These are phyloP conservation scores for Simmondsia chinensis DNA, from an alignment of 148 eudicot species.

Conservation along the genomic window DNA sequence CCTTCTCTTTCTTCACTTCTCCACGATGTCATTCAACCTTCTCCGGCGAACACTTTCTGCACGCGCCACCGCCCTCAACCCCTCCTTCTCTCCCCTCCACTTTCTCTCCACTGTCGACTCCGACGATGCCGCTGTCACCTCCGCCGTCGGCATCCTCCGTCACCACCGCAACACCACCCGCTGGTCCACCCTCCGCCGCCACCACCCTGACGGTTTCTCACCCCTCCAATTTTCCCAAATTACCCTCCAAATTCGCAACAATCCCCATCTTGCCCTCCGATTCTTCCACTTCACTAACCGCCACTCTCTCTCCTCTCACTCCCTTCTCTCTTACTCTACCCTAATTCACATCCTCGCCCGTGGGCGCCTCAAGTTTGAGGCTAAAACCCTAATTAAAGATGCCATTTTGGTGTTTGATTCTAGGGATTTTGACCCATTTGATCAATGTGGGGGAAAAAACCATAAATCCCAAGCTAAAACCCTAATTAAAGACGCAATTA, in stretches of 20 bases:
- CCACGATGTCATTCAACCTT: conserved; percentile 21
- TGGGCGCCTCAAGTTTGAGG: conserved; percentile 39
- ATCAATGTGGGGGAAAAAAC: too few species aligned
- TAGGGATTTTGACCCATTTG: too few species aligned
- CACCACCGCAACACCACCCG: conserved; percentile 71
- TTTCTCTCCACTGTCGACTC: conserved; percentile 9
- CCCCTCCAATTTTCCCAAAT: conserved; percentile 50
- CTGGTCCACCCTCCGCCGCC: conserved; percentile 46
- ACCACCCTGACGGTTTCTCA: conserved; percentile 42
- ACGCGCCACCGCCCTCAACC: conserved; percentile 13
- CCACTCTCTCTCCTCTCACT: conserved; percentile 30
- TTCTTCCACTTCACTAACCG: conserved; percentile 52
- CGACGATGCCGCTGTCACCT: conserved; percentile 15
- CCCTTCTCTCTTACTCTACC: conserved; percentile 51
- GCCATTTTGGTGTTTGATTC: too few species aligned
- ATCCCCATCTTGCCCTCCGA: conserved; percentile 46
- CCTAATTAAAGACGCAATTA: too few species aligned
- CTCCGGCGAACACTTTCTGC: conserved; percentile 12
- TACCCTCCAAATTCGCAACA: conserved; percentile 43
- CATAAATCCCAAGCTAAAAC: too few species aligned
- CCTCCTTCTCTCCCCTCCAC: conserved; percentile 1
- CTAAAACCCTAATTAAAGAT: too few species aligned
- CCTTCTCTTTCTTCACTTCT: neutral
- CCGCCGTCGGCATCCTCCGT: conserved; percentile 40
- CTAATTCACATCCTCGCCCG: conserved; percentile 63